Evolutionary conservation across 495 filamentous ascomycete genomes (phyloP).

Genomic region (Aspergillus carlsbadensis): DNA sequence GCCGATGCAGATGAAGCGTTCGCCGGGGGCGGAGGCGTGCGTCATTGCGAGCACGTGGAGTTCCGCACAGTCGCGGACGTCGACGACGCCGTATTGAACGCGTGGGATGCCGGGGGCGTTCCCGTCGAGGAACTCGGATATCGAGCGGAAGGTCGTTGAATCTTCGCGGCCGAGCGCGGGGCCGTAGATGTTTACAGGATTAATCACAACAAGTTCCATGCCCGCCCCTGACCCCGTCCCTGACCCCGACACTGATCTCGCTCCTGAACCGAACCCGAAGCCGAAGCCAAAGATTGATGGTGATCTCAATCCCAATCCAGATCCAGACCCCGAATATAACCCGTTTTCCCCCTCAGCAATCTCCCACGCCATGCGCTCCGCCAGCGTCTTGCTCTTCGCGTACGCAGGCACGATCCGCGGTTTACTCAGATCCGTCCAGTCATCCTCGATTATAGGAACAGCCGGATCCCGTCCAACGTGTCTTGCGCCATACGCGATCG

Average conservation of each 20-base stretch:
- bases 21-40: not conserved
- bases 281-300: no score
- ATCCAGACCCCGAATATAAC: no score
- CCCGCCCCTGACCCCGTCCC: not conserved
- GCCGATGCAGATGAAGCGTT: not conserved
- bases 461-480: no score
- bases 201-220: not conserved
- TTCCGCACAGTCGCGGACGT: conserved; percentile 1
- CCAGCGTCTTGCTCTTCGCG: not conserved
- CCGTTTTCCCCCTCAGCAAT: not conserved
- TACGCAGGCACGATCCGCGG: not conserved
- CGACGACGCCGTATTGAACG: not conserved
- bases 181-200: not conserved
- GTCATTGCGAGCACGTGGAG: not conserved
- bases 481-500: no score
- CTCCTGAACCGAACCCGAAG: no score
- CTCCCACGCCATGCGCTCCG: not conserved
- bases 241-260: no score
- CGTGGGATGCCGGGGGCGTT: not conserved
- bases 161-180: not conserved
- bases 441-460: not conserved
- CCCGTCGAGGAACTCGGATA: not conserved
- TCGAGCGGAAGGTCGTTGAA: not conserved
- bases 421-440: not conserved
- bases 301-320: no score